These are phyloP conservation scores for Cucurbita ficifolia DNA, from an alignment of 306 rosid genomes.

Conservation along the genomic window DNA sequence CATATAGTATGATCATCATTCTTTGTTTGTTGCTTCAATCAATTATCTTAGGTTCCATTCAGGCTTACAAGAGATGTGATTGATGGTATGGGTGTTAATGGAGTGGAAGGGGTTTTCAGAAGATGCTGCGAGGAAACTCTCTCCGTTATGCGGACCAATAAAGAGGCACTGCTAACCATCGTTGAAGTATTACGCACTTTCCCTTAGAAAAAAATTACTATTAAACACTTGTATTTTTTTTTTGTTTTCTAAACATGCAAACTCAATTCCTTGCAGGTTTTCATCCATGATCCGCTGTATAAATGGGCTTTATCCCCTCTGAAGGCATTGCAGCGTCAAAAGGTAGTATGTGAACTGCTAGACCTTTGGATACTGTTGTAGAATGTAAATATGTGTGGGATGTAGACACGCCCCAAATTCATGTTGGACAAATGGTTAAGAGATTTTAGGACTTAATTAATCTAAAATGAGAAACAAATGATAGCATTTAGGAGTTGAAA, in stretches of 20 bases:
- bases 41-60: slow-evolving; percentile 55
- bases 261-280: slow-evolving; percentile 45
- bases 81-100: slow-evolving; percentile 93
- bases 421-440: background rate
- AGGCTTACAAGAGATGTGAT: slow-evolving; percentile 84
- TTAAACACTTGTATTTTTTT: background rate
- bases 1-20: background rate
- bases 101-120: slow-evolving; percentile 91
- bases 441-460: background rate
- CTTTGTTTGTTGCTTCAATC: background rate
- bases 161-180: slow-evolving; percentile 82
- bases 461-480: background rate
- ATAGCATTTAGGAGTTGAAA: too few relatives aligned
- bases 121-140: slow-evolving; percentile 96
- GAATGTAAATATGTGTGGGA: background rate
- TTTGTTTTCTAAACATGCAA: slow-evolving; percentile 7
- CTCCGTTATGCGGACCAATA: slow-evolving; percentile 85
- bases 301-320: slow-evolving; percentile 96
- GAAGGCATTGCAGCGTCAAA: slow-evolving; percentile 95
- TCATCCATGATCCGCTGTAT: slow-evolving; percentile 90
- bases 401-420: background rate
- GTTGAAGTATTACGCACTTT: slow-evolving; percentile 41
- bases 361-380: background rate
- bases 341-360: slow-evolving; percentile 27
- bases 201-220: background rate